Evolutionary conservation across 2,329 filamentous ascomycete species (phyloP).

Genomic region (Pyrenochaeta sp.): DNA sequence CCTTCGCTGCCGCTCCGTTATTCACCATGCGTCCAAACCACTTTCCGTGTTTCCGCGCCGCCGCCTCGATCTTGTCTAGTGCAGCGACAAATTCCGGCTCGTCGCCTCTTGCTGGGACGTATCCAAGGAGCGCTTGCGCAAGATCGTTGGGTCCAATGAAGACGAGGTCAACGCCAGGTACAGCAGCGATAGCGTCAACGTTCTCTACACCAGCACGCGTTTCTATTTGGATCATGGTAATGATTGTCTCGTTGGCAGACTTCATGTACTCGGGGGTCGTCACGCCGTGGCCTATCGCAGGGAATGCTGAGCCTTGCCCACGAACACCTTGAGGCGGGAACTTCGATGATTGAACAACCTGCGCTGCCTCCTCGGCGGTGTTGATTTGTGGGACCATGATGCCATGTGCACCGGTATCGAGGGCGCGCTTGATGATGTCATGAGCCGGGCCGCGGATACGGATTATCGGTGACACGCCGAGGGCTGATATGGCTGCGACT

Average conservation of each 20-base stretch:
- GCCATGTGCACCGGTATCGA: conserved; percentile 67
- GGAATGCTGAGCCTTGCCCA: conserved; percentile 66
- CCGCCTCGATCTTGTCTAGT: conserved; percentile 59
- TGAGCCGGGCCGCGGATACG: conserved; percentile 59
- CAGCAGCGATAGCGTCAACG: conserved; percentile 68
- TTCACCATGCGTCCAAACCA: conserved; percentile 66
- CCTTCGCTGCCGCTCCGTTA: conserved; percentile 51
- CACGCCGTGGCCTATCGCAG: conserved; percentile 56
- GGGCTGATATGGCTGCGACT: conserved; percentile 64
- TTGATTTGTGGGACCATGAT: conserved; percentile 66
- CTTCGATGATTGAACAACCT: conserved; percentile 61
- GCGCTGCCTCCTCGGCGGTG: conserved; percentile 55
- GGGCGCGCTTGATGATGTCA: conserved; percentile 63
- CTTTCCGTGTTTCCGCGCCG: conserved; percentile 69
- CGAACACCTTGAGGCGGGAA: conserved; percentile 65
- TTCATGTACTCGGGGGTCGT: conserved; percentile 65
- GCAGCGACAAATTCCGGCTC: conserved; percentile 67
- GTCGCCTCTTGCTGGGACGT: conserved; percentile 63
- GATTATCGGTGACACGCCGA: conserved; percentile 64
- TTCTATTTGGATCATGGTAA: conserved; percentile 75
- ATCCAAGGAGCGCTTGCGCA: conserved; percentile 63
- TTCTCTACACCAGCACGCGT: conserved; percentile 68
- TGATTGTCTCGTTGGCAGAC: conserved; percentile 64
- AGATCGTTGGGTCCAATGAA: conserved; percentile 74
- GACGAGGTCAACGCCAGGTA: conserved; percentile 68